Conservation (phyloP, 495 filamentous ascomycete genomes). For the Aspergillus bertholletiae region DNA sequence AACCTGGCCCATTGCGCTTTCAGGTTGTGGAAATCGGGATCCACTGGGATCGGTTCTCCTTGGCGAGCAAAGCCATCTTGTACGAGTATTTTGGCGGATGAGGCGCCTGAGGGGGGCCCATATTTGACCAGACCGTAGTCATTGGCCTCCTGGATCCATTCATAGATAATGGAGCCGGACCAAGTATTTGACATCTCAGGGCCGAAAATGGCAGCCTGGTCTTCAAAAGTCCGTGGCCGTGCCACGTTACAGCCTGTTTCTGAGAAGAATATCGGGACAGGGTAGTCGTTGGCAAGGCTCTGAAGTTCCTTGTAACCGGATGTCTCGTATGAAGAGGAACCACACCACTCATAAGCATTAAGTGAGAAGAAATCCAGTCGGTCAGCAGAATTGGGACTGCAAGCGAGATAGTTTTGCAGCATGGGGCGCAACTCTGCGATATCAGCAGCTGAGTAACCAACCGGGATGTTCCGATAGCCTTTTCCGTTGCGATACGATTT, state of each 20-base stretch:
- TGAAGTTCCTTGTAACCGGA: conserved; percentile 72
- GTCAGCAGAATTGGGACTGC: conserved; percentile 63
- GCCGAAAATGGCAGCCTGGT: conserved; percentile 76
- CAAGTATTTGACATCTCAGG: conserved; percentile 67
- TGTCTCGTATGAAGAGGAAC: conserved; percentile 54
- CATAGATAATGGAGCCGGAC: conserved; percentile 83
- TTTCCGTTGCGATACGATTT: conserved; percentile 77
- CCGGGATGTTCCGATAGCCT: conserved; percentile 76
- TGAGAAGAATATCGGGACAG: conserved; percentile 81
- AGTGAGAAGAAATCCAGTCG: conserved; percentile 79
- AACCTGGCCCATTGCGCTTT: conserved; percentile 73
- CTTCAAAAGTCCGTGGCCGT: conserved; percentile 66
- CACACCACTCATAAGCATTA: conserved; percentile 90
- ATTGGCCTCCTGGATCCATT: conserved; percentile 87
- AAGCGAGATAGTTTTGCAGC: conserved; percentile 86
- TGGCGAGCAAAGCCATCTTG: conserved; percentile 64
- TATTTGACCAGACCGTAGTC: conserved; percentile 83
- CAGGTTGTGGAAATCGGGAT: conserved; percentile 75
- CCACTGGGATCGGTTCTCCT: conserved; percentile 71
- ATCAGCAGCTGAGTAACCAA: conserved; percentile 90
- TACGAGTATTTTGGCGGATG: conserved; percentile 43
- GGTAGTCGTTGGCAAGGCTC: conserved; percentile 53
- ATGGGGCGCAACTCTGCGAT: conserved; percentile 76
- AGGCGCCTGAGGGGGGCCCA: conserved; percentile 40
- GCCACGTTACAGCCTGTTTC: conserved; percentile 75